Percentiles rank a stretch among this genome's conserved stretches.
phyloP scores from a whole-genome alignment of 495 filamentous ascomycete genomes.

The Podospora fimiseda region DNA sequence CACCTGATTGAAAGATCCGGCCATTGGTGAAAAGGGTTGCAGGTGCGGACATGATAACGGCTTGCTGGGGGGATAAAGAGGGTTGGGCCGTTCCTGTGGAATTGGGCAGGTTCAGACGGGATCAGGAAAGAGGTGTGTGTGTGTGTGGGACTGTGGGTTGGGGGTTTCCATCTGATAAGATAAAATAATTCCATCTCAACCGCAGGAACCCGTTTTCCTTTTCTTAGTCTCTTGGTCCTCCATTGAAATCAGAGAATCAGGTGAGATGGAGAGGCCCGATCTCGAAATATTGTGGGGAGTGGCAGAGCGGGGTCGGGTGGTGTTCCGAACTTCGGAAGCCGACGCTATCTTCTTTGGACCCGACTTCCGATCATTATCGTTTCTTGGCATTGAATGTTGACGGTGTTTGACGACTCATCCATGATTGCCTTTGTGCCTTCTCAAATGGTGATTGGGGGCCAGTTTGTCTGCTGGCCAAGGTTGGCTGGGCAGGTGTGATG shows the following conservation, averaged over 20 bases:
- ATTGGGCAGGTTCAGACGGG: background rate
- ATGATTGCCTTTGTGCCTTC: too few species aligned
- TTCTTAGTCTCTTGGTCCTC: too few species aligned
- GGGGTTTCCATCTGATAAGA: background rate
- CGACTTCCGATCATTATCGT: too few species aligned
- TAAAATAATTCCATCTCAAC: background rate
- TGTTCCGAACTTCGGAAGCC: background rate
- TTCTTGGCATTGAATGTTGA: too few species aligned
- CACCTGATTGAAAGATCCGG: slow-evolving; percentile 20
- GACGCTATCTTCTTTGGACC: too few species aligned
- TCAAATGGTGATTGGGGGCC: too few species aligned
- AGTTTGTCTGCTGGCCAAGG: too few species aligned
- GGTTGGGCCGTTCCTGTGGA: background rate
- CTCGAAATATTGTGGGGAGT: background rate
- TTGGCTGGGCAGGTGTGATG: too few species aligned
- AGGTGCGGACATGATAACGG: slow-evolving; percentile 9
- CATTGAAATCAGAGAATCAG: too few species aligned
- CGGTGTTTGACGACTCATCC: too few species aligned
- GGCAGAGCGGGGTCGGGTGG: background rate
- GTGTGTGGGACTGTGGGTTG: too few species aligned
- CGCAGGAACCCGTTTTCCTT: background rate
- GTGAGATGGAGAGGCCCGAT: background rate
- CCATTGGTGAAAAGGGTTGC: slow-evolving; percentile 32
- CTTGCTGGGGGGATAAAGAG: background rate
- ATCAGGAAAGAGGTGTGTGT: too few species aligned